Conservation (phyloP, 768 basidiomycete species). For the Tylopilus sp. region DNA sequence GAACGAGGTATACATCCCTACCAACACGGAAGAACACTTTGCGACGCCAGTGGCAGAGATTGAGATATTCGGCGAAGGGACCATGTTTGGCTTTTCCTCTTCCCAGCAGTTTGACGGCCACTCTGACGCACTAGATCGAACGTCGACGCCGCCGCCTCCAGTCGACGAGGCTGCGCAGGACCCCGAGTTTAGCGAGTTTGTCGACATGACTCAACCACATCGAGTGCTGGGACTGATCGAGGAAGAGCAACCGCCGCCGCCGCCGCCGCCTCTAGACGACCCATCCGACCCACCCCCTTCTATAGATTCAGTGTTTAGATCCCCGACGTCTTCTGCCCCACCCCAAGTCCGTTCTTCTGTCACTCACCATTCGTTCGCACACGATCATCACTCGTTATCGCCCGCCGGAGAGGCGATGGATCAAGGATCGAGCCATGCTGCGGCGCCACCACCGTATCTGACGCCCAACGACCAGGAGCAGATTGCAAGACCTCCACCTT, state of each 20-base stretch:
- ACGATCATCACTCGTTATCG: conserved; percentile 31
- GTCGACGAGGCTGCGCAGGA: conserved; percentile 73
- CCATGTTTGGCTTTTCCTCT: conserved; percentile 66
- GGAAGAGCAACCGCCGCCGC: conserved; percentile 62
- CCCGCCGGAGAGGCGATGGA: conserved; percentile 32
- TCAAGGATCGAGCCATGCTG: conserved; percentile 41
- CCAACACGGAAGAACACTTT: conserved; percentile 36
- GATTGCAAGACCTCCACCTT: conserved; percentile 58
- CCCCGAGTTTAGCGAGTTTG: conserved; percentile 64
- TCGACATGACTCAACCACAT: conserved; percentile 53
- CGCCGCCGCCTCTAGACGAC: conserved; percentile 81
- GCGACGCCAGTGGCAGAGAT: conserved; percentile 30
- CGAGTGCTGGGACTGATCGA: conserved; percentile 59
- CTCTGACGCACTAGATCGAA: conserved; percentile 59
- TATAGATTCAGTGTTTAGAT: conserved; percentile 75
- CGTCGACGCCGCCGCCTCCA: conserved; percentile 70
- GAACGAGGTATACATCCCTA: conserved; percentile 66
- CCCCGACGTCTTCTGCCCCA: conserved; percentile 23
- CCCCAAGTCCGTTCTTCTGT: conserved; percentile 22
- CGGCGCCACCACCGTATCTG: conserved; percentile 80
- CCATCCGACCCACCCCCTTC: conserved; percentile 86
- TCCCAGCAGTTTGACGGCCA: conserved; percentile 82
- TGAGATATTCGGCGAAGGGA: conserved; percentile 69
- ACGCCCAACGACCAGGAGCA: conserved; percentile 50
- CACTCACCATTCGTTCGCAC: conserved; percentile 28